Evolutionary conservation across 2,329 filamentous ascomycete genomes (phyloP).

Genomic region (Phoma sp.): DNA sequence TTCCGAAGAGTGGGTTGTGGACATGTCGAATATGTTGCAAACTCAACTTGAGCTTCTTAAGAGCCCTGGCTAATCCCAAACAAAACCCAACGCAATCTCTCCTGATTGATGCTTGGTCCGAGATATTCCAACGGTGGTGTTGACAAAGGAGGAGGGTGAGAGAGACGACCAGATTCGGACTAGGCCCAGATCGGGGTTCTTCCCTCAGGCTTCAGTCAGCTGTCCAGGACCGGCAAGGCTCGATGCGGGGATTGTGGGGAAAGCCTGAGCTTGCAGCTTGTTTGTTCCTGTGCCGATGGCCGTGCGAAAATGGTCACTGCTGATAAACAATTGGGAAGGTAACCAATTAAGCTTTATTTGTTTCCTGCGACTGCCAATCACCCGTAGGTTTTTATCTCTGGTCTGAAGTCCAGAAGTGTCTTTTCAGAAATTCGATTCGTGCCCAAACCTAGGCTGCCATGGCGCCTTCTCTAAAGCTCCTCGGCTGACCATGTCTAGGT

Average conservation of each 20-base stretch:
- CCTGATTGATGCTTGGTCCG: no score
- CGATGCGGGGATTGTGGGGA: constrained; percentile 15
- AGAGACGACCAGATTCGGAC: constrained; percentile 15
- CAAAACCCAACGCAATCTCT: not conserved
- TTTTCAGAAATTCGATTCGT: not conserved
- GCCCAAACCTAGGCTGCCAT: not conserved
- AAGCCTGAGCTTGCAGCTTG: constrained; percentile 1
- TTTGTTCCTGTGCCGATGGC: not conserved
- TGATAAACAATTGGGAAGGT: no score
- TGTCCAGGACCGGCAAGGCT: constrained; percentile 6
- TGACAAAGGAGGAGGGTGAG: constrained; percentile 4
- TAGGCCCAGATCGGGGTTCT: constrained; percentile 19
- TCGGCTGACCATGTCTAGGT: not conserved
- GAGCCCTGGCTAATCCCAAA: not conserved
- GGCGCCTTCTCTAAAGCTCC: not conserved
- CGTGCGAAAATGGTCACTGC: not conserved
- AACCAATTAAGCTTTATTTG: no score
- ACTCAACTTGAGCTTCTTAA: constrained; percentile 15
- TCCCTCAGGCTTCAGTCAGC: constrained; percentile 5
- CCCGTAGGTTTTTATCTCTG: no score
- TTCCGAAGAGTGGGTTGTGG: constrained; percentile 15
- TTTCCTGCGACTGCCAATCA: no score
- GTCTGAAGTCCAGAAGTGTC: no score
- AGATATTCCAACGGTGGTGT: not conserved
- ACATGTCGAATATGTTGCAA: constrained; percentile 6